A percentile compares a stretch with the other conserved stretches of the same genome.
These are phyloP conservation scores for Telfairia occidentalis DNA, from an alignment of 331 rosid genomes.

Conservation along the genomic window DNA sequence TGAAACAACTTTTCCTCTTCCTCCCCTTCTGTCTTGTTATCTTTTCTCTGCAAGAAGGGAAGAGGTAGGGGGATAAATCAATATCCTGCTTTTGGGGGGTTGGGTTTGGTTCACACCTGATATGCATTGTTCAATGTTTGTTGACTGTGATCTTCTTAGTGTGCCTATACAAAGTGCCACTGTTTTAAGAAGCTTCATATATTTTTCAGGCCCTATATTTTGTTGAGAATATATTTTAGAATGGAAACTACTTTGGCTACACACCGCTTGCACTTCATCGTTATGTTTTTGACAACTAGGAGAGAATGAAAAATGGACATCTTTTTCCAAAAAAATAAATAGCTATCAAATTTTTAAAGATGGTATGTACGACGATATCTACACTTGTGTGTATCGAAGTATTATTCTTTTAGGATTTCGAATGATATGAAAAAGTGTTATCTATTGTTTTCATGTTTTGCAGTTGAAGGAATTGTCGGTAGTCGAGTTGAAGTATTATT, in stretches of 20 bases:
- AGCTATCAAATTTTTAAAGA: too few relatives aligned
- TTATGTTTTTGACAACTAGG: too few relatives aligned
- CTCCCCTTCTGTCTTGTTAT: not conserved
- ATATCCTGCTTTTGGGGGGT: not conserved
- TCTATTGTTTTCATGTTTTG: slow-evolving; percentile 20
- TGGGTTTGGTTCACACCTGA: not conserved
- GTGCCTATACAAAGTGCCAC: not conserved
- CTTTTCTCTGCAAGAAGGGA: not conserved
- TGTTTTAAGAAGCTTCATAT: not conserved
- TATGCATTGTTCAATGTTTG: not conserved
- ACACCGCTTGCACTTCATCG: too few relatives aligned
- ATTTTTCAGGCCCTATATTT: not conserved
- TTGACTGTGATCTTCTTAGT: not conserved
- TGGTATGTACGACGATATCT: too few relatives aligned
- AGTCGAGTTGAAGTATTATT: slow-evolving; percentile 56
- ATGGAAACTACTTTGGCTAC: too few relatives aligned
- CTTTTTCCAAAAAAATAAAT: too few relatives aligned
- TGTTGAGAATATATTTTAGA: too few relatives aligned
- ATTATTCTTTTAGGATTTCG: too few relatives aligned
- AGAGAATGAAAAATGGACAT: too few relatives aligned
- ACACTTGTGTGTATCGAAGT: too few relatives aligned
- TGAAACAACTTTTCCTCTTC: slow-evolving; percentile 18
- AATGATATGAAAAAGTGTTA: not conserved
- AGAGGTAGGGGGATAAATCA: too few relatives aligned
- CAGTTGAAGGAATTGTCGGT: slow-evolving; percentile 89